Evolutionary conservation across 2,329 filamentous ascomycete species (phyloP).

Genomic region (Aspergillus costaricaensis): DNA sequence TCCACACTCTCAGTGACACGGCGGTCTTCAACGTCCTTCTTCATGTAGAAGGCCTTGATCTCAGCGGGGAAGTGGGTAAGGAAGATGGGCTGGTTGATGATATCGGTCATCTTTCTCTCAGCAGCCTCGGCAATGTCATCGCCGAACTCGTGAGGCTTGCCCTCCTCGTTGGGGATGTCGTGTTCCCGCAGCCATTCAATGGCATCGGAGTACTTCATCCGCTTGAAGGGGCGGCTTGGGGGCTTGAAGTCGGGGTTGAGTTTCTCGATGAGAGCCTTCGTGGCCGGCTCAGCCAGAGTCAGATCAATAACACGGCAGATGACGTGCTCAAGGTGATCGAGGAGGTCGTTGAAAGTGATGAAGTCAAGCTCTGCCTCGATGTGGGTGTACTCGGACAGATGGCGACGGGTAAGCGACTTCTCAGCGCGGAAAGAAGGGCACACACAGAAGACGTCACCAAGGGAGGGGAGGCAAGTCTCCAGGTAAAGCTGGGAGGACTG

Average conservation of each 20-base stretch:
- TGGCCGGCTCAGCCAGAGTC: constrained; percentile 70
- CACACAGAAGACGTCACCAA: constrained; percentile 96
- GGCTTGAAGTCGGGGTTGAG: constrained; percentile 89
- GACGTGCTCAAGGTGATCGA: constrained; percentile 81
- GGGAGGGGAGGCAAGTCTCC: constrained; percentile 85
- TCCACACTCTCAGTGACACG: constrained; percentile 94
- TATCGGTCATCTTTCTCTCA: constrained; percentile 95
- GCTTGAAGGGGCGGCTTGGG: constrained; percentile 82
- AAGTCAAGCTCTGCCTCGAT: constrained; percentile 96
- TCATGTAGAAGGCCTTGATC: constrained; percentile 99
- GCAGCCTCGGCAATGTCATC: constrained; percentile 98
- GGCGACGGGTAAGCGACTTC: constrained; percentile 90
- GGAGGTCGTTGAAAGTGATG: constrained; percentile 86
- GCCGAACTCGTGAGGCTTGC: constrained; percentile 84
- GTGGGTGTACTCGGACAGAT: constrained; percentile 95
- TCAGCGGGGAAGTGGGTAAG: constrained; percentile 94
- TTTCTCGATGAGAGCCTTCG: constrained; percentile 72
- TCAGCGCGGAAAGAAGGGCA: constrained; percentile 99
- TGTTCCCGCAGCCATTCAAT: constrained; percentile 92
- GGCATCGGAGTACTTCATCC: constrained; percentile 92
- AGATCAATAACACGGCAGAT: constrained; percentile 84
- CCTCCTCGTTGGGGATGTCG: constrained; percentile 90
- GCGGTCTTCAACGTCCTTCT: constrained; percentile 74
- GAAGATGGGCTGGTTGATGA: constrained; percentile 93
- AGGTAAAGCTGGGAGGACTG: constrained; percentile 98